Conservation (phyloP, 257 asterid species). For the Mentha longifolia region DNA sequence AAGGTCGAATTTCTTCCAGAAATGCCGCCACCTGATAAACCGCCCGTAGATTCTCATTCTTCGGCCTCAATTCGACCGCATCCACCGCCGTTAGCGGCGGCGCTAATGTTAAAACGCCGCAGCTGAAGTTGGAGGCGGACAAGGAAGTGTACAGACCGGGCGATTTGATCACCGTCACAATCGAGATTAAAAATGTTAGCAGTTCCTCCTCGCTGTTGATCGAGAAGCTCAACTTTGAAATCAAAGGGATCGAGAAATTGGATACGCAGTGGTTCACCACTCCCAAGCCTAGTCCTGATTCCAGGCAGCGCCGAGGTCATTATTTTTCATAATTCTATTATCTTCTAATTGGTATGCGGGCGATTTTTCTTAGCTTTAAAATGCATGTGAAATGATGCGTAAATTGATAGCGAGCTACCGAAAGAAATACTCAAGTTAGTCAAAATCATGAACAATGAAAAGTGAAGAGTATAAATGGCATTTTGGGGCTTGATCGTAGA, state of each 20-base stretch:
- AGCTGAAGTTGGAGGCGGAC: constrained; percentile 64
- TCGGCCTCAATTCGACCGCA: constrained; percentile 47
- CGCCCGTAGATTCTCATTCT: constrained; percentile 70
- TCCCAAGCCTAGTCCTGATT: constrained; percentile 57
- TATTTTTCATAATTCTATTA: background rate
- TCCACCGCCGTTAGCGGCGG: constrained; percentile 30
- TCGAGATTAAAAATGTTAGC: constrained; percentile 59
- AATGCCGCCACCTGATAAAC: constrained; percentile 65
- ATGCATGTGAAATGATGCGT: constrained; percentile 6
- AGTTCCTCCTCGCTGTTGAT: constrained; percentile 58
- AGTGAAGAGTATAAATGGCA: background rate
- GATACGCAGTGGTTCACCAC: constrained; percentile 83
- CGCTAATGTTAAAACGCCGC: constrained; percentile 38
- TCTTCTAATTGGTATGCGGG: background rate
- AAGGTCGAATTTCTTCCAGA: constrained; percentile 17
- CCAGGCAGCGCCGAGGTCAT: constrained; percentile 66
- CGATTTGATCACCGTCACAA: constrained; percentile 62
- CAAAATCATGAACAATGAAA: background rate
- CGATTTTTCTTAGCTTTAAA: constrained; percentile 1
- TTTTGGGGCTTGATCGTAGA: constrained; percentile 14
- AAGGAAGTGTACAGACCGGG: constrained; percentile 77
- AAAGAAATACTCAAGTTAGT: constrained; percentile 13
- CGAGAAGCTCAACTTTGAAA: constrained; percentile 66
- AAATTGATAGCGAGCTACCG: constrained; percentile 7
- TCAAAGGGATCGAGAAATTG: constrained; percentile 91